These are phyloP conservation scores for Biancaea sappan DNA, from an alignment of 306 rosid genomes.

Conservation along the genomic window DNA sequence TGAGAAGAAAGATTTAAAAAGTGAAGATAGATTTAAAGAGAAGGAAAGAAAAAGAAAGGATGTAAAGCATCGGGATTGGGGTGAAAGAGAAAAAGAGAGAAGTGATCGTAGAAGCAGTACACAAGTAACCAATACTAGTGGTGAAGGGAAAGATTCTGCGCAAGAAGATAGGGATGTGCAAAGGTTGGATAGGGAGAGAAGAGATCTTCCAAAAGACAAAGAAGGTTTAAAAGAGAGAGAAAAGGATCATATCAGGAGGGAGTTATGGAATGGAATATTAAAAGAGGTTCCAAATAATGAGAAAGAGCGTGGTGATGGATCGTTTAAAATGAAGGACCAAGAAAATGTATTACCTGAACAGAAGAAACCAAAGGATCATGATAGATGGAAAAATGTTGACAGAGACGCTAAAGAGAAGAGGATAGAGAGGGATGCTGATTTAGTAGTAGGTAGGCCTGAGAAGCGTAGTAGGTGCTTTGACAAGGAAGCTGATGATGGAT, in stretches of 20 bases:
- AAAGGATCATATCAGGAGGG: slow-evolving; percentile 75
- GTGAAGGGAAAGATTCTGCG: slow-evolving; percentile 64
- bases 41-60: slow-evolving; percentile 93
- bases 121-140: slow-evolving; percentile 51
- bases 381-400: slow-evolving; percentile 68
- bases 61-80: slow-evolving; percentile 80
- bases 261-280: slow-evolving; percentile 64
- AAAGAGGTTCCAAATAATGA: slow-evolving; percentile 63
- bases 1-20: slow-evolving; percentile 78
- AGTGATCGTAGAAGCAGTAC: slow-evolving; percentile 62
- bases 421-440: slow-evolving; percentile 75
- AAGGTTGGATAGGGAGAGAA: slow-evolving; percentile 76
- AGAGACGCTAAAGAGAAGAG: slow-evolving; percentile 71
- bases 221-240: slow-evolving; percentile 76
- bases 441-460: slow-evolving; percentile 68
- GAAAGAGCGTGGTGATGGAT: slow-evolving; percentile 70
- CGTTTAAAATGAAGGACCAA: slow-evolving; percentile 61
- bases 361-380: slow-evolving; percentile 78
- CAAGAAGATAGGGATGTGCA: slow-evolving; percentile 76
- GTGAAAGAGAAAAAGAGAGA: slow-evolving; percentile 84
- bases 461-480: slow-evolving; percentile 61
- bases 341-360: slow-evolving; percentile 57
- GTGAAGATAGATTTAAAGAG: slow-evolving; percentile 79
- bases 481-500: slow-evolving; percentile 82
- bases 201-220: slow-evolving; percentile 70